Conservation (phyloP, 768 basidiomycete genomes). For the Kwoniella sp. region DNA sequence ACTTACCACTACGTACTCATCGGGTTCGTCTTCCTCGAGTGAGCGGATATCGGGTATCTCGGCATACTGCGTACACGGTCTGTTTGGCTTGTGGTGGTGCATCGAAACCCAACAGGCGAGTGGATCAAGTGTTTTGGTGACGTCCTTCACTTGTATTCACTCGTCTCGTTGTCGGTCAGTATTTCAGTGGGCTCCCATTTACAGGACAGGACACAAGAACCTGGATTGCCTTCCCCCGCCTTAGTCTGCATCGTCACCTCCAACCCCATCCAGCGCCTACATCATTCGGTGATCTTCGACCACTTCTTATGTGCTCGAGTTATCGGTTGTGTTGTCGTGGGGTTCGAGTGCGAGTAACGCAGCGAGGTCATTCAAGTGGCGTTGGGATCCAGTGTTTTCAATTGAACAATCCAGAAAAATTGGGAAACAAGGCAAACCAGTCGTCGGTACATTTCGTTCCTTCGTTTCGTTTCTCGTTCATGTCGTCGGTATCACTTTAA, state of each 20-base stretch:
- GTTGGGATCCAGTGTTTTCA: conserved; percentile 30
- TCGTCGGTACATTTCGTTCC: conserved; percentile 1
- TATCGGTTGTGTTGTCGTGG: conserved; percentile 19
- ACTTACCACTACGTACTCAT: conserved; percentile 7
- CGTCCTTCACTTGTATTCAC: background rate
- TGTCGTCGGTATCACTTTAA: conserved; percentile 7
- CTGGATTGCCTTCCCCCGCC: conserved; percentile 36
- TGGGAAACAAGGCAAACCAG: no score
- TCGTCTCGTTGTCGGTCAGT: conserved; percentile 1
- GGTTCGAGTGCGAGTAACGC: conserved; percentile 23
- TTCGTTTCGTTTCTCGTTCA: conserved; percentile 2
- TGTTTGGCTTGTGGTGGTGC: background rate
- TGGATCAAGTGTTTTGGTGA: conserved; percentile 3
- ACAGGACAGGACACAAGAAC: conserved; percentile 14
- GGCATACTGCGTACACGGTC: background rate
- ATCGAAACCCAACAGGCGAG: background rate
- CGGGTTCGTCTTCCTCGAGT: conserved; percentile 5
- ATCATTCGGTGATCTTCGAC: conserved; percentile 16
- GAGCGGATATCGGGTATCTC: background rate
- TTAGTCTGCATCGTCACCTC: conserved; percentile 4
- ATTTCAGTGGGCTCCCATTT: conserved; percentile 1
- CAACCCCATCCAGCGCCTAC: conserved; percentile 9
- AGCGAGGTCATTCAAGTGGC: conserved; percentile 37
- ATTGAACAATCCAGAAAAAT: background rate
- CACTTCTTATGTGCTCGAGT: conserved; percentile 11